A percentile compares a stretch with the other conserved stretches of the same genome.
phyloP scores from a whole-genome alignment of 352 stramenopile species.

The Globisporangium recalcitrans region DNA sequence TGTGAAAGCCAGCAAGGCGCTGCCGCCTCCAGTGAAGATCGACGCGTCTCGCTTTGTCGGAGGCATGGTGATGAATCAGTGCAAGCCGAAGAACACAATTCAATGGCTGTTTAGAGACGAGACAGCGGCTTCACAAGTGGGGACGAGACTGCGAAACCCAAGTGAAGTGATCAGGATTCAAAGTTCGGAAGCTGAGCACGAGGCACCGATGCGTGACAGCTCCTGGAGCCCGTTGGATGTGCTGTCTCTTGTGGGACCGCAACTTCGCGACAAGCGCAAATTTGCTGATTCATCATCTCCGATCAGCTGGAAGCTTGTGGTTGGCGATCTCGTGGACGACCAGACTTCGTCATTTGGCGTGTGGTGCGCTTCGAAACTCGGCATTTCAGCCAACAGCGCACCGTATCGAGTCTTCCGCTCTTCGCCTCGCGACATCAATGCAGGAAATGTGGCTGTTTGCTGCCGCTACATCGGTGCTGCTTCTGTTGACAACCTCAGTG shows the following conservation, averaged over 20 bases:
- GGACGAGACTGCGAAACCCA: constrained; percentile 26
- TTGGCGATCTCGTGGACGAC: constrained; percentile 63
- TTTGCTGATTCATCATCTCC: constrained; percentile 11
- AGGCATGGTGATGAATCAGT: constrained; percentile 18
- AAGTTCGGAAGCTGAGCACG: not conserved
- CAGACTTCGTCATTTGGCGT: constrained; percentile 56
- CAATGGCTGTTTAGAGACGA: constrained; percentile 36
- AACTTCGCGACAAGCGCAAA: constrained; percentile 22
- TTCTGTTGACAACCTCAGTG: constrained; percentile 14
- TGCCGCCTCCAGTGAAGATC: constrained; percentile 34
- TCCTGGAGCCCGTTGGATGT: constrained; percentile 25
- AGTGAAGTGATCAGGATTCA: constrained; percentile 9
- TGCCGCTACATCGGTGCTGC: constrained; percentile 54
- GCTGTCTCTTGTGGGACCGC: constrained; percentile 22
- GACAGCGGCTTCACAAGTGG: constrained; percentile 7
- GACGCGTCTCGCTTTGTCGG: constrained; percentile 23
- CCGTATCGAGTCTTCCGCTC: constrained; percentile 21
- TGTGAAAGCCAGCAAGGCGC: constrained; percentile 37
- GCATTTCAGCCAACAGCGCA: constrained; percentile 16
- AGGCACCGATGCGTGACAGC: not conserved
- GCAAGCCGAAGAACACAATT: constrained; percentile 40
- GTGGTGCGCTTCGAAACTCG: constrained; percentile 62
- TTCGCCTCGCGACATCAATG: not conserved
- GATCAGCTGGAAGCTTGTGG: constrained; percentile 62
- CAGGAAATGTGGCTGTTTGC: constrained; percentile 35